phyloP scores from a whole-genome alignment of 164 flowering plant species.

The Nymphaea thermarum region DNA sequence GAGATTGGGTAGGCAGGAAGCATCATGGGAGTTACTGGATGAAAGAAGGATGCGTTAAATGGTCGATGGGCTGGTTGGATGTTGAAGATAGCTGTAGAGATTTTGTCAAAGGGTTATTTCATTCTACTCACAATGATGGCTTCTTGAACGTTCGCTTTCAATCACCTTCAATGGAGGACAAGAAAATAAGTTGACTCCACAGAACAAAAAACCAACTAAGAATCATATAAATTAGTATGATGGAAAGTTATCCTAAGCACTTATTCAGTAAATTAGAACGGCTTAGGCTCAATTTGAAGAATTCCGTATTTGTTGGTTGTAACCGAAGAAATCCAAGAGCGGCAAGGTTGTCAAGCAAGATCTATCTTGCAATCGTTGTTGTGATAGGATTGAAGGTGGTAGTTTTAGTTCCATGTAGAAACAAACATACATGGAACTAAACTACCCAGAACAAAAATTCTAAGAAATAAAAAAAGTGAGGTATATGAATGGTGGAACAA shows the following conservation, averaged over 20 bases:
- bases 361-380: no score
- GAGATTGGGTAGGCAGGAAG: not conserved
- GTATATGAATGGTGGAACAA: no score
- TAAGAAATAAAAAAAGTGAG: no score
- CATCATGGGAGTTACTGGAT: slow-evolving; percentile 8
- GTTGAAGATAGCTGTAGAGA: slow-evolving; percentile 37
- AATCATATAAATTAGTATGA: slow-evolving; percentile 17
- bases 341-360: slow-evolving; percentile 1
- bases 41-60: not conserved
- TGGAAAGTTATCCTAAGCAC: slow-evolving; percentile 74
- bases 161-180: not conserved
- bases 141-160: slow-evolving; percentile 19
- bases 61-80: slow-evolving; percentile 16
- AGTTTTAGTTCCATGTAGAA: no score
- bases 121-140: slow-evolving; percentile 67
- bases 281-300: slow-evolving; percentile 28
- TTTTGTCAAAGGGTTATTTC: slow-evolving; percentile 67
- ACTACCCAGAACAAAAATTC: no score
- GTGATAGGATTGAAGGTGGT: no score
- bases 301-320: slow-evolving; percentile 21
- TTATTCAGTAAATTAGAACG: slow-evolving; percentile 53
- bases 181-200: slow-evolving; percentile 1
- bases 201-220: slow-evolving; percentile 8
- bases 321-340: slow-evolving; percentile 19
- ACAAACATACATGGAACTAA: no score